phyloP scores from a whole-genome alignment of 78 protist genomes.

The Creolimax fragrantissima region DNA sequence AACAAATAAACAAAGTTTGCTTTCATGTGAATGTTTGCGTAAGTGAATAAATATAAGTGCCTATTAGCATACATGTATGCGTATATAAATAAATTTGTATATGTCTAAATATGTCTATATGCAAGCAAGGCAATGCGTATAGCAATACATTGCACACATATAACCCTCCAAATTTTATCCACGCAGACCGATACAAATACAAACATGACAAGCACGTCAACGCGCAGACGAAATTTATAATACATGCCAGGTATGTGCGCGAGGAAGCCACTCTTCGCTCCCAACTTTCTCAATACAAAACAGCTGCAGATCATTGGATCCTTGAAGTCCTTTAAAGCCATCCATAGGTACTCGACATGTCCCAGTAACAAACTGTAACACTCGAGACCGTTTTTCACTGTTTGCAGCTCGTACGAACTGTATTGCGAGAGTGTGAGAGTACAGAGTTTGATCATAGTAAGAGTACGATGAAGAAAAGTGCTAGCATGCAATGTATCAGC shows the following conservation, averaged over 20 bases:
- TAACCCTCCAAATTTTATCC: too few species aligned
- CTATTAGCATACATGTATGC: not conserved
- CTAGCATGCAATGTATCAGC: too few species aligned
- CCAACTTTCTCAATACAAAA: constrained; percentile 17
- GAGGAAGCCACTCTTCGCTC: constrained; percentile 6
- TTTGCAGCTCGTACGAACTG: not conserved
- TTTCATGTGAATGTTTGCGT: too few species aligned
- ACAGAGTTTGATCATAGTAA: not conserved
- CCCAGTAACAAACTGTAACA: constrained; percentile 71
- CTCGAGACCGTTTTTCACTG: not conserved
- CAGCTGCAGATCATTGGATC: not conserved
- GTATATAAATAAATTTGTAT: not conserved
- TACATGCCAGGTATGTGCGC: constrained; percentile 14
- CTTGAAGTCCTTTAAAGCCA: constrained; percentile 52
- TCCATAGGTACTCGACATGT: constrained; percentile 59
- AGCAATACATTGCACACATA: too few species aligned
- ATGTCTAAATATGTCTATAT: not conserved
- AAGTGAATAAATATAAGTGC: not conserved
- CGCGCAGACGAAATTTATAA: not conserved
- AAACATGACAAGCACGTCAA: too few species aligned
- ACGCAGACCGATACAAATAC: too few species aligned
- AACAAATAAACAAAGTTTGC: not conserved
- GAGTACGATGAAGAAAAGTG: not conserved
- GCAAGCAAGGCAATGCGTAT: not conserved
- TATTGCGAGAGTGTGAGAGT: constrained; percentile 53